phyloP scores from a whole-genome alignment of 2,329 filamentous ascomycete genomes.

The Sclerotinia spermophila region DNA sequence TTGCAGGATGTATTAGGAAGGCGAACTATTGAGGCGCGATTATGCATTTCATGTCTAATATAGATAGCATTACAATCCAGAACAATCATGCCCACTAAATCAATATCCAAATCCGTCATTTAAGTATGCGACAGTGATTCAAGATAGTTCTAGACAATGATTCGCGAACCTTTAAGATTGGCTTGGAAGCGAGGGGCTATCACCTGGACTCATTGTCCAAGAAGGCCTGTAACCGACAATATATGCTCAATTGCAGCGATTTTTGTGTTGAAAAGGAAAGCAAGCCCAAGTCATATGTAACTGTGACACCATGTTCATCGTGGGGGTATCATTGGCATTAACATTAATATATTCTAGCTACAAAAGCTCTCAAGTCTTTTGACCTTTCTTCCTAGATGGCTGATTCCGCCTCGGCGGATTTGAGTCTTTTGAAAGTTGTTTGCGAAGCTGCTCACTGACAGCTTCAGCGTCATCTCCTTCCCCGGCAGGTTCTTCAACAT shows the following conservation, averaged over 20 bases:
- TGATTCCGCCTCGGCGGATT: constrained; percentile 23
- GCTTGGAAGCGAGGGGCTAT: background rate
- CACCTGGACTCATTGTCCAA: background rate
- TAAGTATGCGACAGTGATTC: background rate
- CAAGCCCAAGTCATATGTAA: background rate
- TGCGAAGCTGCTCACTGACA: constrained; percentile 35
- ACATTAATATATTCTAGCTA: constrained; percentile 9
- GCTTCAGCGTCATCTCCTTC: constrained; percentile 31
- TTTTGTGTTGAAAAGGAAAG: background rate
- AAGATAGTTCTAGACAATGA: background rate
- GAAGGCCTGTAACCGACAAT: background rate
- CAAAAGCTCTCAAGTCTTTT: constrained; percentile 24
- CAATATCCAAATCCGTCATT: background rate
- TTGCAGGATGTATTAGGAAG: background rate
- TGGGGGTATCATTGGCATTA: constrained; percentile 12
- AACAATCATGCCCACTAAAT: background rate
- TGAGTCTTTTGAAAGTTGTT: constrained; percentile 31
- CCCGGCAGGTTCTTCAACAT: constrained; percentile 30
- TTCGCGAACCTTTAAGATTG: background rate
- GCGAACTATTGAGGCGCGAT: background rate
- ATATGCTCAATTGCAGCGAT: background rate
- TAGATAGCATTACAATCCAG: background rate
- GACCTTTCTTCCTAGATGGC: constrained; percentile 35
- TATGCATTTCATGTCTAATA: background rate
- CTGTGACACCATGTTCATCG: background rate